These are phyloP conservation scores for Albifimbria verrucaria DNA, from an alignment of 2,329 filamentous ascomycete genomes.

Conservation along the genomic window DNA sequence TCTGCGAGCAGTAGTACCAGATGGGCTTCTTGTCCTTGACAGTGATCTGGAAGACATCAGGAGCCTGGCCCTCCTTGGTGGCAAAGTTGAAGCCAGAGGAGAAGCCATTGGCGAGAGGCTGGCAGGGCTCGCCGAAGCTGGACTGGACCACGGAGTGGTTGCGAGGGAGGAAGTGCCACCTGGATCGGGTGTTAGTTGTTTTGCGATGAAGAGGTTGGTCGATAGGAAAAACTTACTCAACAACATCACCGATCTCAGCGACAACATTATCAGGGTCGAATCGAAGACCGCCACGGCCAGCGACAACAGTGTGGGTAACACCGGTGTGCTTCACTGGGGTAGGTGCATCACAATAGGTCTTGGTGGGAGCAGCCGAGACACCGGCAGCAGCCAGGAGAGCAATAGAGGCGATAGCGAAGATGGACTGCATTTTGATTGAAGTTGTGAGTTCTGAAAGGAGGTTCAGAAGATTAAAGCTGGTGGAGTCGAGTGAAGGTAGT, in stretches of 20 bases:
- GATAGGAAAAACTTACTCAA: slow-evolving; percentile 32
- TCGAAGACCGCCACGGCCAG: slow-evolving; percentile 39
- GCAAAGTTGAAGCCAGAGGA: slow-evolving; percentile 43
- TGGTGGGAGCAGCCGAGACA: slow-evolving; percentile 29
- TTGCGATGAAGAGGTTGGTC: background rate
- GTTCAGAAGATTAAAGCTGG: background rate
- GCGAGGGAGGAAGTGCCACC: slow-evolving; percentile 48
- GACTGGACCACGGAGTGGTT: slow-evolving; percentile 49
- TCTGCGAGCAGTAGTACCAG: slow-evolving; percentile 44
- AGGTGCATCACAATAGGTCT: slow-evolving; percentile 19
- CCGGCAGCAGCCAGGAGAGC: slow-evolving; percentile 24
- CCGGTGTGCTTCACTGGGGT: slow-evolving; percentile 34
- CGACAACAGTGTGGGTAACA: slow-evolving; percentile 44
- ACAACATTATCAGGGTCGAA: slow-evolving; percentile 50
- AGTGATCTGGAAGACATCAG: slow-evolving; percentile 41
- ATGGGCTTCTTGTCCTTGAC: slow-evolving; percentile 38
- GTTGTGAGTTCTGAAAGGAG: background rate
- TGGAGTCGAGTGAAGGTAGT: background rate
- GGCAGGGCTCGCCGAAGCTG: slow-evolving; percentile 39
- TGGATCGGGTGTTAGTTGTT: background rate
- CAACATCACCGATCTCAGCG: slow-evolving; percentile 44
- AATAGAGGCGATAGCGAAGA: slow-evolving; percentile 23
- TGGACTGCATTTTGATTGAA: slow-evolving; percentile 24
- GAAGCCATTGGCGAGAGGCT: slow-evolving; percentile 37
- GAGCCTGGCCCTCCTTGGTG: slow-evolving; percentile 29